Percentiles rank a stretch among this genome's conserved stretches.
Conservation (phyloP, 495 filamentous ascomycete species). For the Aspergillus biplanus region DNA sequence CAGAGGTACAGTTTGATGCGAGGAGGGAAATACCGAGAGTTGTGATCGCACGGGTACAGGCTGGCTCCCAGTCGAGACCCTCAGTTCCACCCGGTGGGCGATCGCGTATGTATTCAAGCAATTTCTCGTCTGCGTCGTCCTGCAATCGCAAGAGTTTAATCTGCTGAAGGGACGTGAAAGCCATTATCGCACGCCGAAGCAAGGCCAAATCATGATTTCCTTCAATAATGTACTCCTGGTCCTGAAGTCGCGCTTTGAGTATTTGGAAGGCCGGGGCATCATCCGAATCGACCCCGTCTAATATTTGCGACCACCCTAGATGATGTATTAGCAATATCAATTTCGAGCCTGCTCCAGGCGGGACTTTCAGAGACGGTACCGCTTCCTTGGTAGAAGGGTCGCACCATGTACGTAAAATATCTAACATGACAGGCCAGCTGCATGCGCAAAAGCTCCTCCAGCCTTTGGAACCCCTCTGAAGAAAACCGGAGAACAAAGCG, state of each 20-base stretch:
- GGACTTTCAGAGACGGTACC: slow-evolving; percentile 42
- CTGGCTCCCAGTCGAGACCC: slow-evolving; percentile 62
- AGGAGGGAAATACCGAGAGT: slow-evolving; percentile 62
- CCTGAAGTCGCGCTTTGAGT: slow-evolving; percentile 36
- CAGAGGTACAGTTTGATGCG: slow-evolving; percentile 55
- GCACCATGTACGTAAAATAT: slow-evolving; percentile 74
- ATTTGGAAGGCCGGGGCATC: slow-evolving; percentile 30
- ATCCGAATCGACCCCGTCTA: slow-evolving; percentile 27
- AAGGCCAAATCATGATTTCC: slow-evolving; percentile 36
- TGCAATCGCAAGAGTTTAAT: slow-evolving; percentile 67
- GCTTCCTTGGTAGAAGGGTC: slow-evolving; percentile 64
- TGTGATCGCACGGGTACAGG: slow-evolving; percentile 63
- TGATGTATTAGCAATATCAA: slow-evolving; percentile 26
- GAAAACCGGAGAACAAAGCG: slow-evolving; percentile 66
- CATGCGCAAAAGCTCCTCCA: slow-evolving; percentile 54
- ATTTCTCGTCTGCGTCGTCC: slow-evolving; percentile 58
- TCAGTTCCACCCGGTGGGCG: slow-evolving; percentile 32
- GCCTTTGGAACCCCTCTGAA: slow-evolving; percentile 55
- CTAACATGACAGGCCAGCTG: slow-evolving; percentile 64
- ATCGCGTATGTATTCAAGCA: slow-evolving; percentile 48
- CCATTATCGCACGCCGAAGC: slow-evolving; percentile 58
- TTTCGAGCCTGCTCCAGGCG: slow-evolving; percentile 2
- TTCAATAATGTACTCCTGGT: slow-evolving; percentile 36
- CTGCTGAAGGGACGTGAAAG: slow-evolving; percentile 64
- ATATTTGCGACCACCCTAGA: slow-evolving; percentile 39